A percentile compares a stretch with the other conserved stretches of the same genome.
phyloP scores from a whole-genome alignment of 2,329 filamentous ascomycete species.

The Trichothecium sympodiale region DNA sequence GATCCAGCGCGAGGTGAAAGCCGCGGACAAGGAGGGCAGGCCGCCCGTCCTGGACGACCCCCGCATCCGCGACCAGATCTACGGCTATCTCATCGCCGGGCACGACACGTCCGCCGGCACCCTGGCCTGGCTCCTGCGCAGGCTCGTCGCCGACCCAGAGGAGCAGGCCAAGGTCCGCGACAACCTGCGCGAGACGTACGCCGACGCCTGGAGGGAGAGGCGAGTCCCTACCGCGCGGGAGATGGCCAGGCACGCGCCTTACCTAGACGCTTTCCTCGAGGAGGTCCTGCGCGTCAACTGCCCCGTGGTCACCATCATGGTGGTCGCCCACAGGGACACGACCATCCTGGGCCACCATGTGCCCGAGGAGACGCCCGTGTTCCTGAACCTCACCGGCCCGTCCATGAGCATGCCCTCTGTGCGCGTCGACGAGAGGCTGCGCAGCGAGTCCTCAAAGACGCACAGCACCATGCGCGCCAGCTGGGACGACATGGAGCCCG shows the following conservation, averaged over 20 bases:
- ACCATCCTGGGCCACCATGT: constrained; percentile 14
- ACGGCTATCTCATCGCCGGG: constrained; percentile 18
- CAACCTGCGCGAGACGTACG: constrained; percentile 11
- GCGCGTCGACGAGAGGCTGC: constrained; percentile 5
- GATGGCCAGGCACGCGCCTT: constrained; percentile 17
- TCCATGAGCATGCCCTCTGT: background rate
- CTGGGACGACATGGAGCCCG: constrained; percentile 14
- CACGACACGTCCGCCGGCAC: constrained; percentile 17
- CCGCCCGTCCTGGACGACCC: constrained; percentile 18
- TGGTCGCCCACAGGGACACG: constrained; percentile 10
- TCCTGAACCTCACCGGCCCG: background rate
- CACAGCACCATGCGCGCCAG: constrained; percentile 15
- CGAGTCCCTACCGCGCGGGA: constrained; percentile 19
- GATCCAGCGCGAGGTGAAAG: constrained; percentile 18
- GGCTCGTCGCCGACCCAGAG: constrained; percentile 13
- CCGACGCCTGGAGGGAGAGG: constrained; percentile 2
- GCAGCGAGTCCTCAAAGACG: constrained; percentile 3
- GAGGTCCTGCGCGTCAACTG: constrained; percentile 21
- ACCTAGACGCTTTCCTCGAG: constrained; percentile 25
- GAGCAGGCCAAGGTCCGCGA: constrained; percentile 14
- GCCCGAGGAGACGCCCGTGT: constrained; percentile 13
- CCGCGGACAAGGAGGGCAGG: constrained; percentile 18
- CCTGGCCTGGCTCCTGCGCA: constrained; percentile 16
- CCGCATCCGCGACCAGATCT: constrained; percentile 21
- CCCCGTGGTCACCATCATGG: constrained; percentile 15